Evolutionary conservation across 768 basidiomycete species (phyloP).

Genomic region (Podaxis carcinomalis): DNA sequence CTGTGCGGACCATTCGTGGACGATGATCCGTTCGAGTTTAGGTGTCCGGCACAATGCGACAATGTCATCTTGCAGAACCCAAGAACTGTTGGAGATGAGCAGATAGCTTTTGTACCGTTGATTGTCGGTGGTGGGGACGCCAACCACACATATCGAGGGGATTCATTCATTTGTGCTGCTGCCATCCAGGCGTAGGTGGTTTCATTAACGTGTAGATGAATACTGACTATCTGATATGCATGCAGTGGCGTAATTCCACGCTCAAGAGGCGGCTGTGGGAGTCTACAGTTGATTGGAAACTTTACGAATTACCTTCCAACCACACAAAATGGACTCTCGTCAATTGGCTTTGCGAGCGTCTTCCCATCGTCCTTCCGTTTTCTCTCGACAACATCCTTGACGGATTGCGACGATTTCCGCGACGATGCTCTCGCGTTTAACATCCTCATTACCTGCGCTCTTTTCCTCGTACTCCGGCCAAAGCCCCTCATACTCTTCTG

Average conservation of each 20-base stretch:
- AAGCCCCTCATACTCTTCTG: conserved; percentile 65
- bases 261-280: conserved; percentile 71
- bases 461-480: conserved; percentile 74
- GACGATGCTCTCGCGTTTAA: conserved; percentile 71
- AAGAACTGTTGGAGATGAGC: conserved; percentile 63
- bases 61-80: conserved; percentile 66
- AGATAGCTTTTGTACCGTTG: conserved; percentile 65
- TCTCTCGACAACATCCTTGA: conserved; percentile 39
- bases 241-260: conserved; percentile 61
- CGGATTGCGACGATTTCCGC: conserved; percentile 70
- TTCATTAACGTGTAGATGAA: conserved; percentile 10
- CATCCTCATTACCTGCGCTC: conserved; percentile 55
- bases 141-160: conserved; percentile 72
- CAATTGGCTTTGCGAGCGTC: conserved; percentile 67
- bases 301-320: conserved; percentile 66
- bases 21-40: conserved; percentile 57
- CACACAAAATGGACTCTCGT: conserved; percentile 57
- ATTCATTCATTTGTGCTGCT: conserved; percentile 81
- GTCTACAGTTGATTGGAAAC: conserved; percentile 64
- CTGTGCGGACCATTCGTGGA: conserved; percentile 62
- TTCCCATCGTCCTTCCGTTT: conserved; percentile 74
- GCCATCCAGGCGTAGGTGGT: conserved; percentile 71
- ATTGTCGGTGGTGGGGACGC: conserved; percentile 83
- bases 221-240: neutral
- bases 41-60: conserved; percentile 74